These are phyloP conservation scores for Leishmania martiniquensis DNA, from an alignment of 208 protist genomes.

Conservation along the genomic window DNA sequence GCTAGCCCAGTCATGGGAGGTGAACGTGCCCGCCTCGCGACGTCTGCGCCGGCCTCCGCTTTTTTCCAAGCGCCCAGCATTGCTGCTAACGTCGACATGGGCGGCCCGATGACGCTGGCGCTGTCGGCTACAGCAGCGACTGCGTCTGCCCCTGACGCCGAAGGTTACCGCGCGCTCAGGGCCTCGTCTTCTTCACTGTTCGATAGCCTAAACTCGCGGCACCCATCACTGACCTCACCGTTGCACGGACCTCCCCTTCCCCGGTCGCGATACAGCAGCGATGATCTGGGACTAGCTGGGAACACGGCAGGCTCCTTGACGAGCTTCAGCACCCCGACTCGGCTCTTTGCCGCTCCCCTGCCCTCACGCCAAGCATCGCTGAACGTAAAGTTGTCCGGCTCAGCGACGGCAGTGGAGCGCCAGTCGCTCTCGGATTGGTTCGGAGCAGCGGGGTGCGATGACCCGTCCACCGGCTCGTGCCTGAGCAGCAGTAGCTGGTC, in stretches of 20 bases:
- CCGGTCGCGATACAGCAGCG: slow-evolving; percentile 1
- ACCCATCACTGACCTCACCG: background rate
- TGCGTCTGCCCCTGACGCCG: background rate
- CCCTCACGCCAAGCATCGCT: background rate
- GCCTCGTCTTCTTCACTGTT: background rate
- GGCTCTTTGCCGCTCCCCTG: background rate
- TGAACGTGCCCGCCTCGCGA: background rate
- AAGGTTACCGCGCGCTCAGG: background rate
- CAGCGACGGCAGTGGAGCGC: background rate
- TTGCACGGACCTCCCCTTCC: background rate
- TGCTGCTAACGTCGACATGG: background rate
- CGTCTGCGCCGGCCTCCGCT: background rate
- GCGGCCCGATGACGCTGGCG: background rate
- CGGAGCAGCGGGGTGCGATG: background rate
- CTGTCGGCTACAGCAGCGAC: background rate
- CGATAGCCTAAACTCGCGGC: background rate
- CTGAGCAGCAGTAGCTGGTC: slow-evolving; percentile 3
- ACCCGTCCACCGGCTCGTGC: background rate
- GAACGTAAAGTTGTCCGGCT: background rate
- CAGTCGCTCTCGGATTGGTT: background rate
- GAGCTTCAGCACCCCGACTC: slow-evolving; percentile 1
- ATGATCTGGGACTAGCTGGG: background rate
- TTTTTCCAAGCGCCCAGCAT: background rate
- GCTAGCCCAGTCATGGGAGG: background rate
- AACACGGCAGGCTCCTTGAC: background rate